A percentile compares a stretch with the other conserved stretches of the same genome.
phyloP scores from a whole-genome alignment of 768 basidiomycete species.

The Boletus tomentosulus region DNA sequence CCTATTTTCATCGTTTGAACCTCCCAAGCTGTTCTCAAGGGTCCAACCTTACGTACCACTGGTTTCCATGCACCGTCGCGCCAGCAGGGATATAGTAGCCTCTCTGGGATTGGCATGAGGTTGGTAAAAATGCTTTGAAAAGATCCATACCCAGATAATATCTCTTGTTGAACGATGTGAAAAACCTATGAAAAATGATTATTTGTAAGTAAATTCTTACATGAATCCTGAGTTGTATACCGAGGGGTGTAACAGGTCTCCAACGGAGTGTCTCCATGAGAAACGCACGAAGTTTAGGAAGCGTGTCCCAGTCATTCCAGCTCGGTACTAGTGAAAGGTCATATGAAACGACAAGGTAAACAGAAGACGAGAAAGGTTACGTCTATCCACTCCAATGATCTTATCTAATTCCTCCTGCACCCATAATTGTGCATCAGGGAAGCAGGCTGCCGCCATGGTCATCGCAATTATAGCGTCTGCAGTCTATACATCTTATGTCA shows the following conservation, averaged over 20 bases:
- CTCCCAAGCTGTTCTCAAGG: background rate
- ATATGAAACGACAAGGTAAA: background rate
- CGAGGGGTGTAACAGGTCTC: slow-evolving; percentile 32
- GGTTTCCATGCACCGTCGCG: slow-evolving; percentile 15
- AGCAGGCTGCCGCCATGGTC: slow-evolving; percentile 51
- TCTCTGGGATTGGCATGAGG: slow-evolving; percentile 2
- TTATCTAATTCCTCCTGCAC: slow-evolving; percentile 53
- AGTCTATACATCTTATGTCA: background rate
- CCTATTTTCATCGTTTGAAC: slow-evolving; percentile 22
- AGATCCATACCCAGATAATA: slow-evolving; percentile 47
- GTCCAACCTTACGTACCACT: slow-evolving; percentile 12
- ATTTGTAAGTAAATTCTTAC: background rate
- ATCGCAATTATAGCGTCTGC: slow-evolving; percentile 33
- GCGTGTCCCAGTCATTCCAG: slow-evolving; percentile 30
- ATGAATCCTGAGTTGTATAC: slow-evolving; percentile 1
- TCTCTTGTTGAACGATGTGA: slow-evolving; percentile 61
- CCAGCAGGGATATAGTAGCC: slow-evolving; percentile 24
- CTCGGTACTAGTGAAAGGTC: slow-evolving; percentile 29
- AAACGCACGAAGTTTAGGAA: slow-evolving; percentile 37
- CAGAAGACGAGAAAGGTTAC: slow-evolving; percentile 5
- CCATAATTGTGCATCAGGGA: slow-evolving; percentile 44
- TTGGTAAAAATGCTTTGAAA: slow-evolving; percentile 10
- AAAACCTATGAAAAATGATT: slow-evolving; percentile 31
- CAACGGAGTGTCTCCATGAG: slow-evolving; percentile 36
- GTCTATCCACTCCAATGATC: slow-evolving; percentile 41